Conservation (phyloP, 176 grass and related monocot species). For the Elaeis guineensis region DNA sequence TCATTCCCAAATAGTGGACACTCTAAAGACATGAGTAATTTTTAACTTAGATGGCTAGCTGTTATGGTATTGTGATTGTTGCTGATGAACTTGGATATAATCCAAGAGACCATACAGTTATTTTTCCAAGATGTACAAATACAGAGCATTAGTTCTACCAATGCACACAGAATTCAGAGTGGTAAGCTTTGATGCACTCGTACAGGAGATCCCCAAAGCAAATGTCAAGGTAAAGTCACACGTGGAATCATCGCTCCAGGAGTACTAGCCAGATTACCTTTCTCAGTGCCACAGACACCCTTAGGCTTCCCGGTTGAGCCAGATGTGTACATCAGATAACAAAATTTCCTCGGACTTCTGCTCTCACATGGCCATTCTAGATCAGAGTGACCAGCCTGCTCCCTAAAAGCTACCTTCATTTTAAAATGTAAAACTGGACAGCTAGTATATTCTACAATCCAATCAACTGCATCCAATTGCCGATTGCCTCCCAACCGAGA, state of each 20-base stretch:
- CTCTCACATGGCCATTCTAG: conserved; percentile 47
- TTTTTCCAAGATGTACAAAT: too few species aligned
- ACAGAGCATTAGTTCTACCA: too few species aligned
- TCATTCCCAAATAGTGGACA: too few species aligned
- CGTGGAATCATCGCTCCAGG: background rate
- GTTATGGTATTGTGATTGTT: too few species aligned
- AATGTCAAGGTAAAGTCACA: too few species aligned
- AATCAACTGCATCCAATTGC: conserved; percentile 2
- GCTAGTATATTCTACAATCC: conserved; percentile 1
- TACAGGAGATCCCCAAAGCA: too few species aligned
- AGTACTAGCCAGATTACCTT: conserved; percentile 32
- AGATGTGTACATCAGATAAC: conserved; percentile 87
- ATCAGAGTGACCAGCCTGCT: conserved; percentile 10
- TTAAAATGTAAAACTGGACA: conserved; percentile 35
- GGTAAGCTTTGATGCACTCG: too few species aligned
- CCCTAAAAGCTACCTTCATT: conserved; percentile 3
- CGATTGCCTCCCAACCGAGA: background rate
- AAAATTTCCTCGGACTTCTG: conserved; percentile 26
- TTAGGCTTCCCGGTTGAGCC: conserved; percentile 87
- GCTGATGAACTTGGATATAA: too few species aligned
- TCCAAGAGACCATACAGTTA: too few species aligned
- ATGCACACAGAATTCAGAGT: too few species aligned
- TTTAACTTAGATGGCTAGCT: too few species aligned
- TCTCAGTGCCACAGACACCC: conserved; percentile 74
- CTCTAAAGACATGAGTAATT: too few species aligned